Base-by-base conservation (phyloP, 1,139 yeast genomes). In the Kazachstania sp. region DNA sequence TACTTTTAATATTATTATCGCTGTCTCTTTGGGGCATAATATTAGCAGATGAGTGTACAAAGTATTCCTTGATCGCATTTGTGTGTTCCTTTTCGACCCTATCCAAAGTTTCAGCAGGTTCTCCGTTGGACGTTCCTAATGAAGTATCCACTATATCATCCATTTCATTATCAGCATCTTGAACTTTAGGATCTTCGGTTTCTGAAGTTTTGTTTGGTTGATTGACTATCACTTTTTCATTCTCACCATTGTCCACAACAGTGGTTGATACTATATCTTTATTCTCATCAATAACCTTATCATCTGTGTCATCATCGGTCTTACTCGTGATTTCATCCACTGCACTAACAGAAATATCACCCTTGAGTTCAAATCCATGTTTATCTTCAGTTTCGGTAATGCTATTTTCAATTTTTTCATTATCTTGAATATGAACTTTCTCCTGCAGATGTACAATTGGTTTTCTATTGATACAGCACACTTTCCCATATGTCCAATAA, bases 401-500 rank as follows among this genome's bases (percentile, higher is more conserved):
- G n/a, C n/a, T n/a, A n/a, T n/a, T n/a, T n/a, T n/a, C n/a, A n/a
- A n/a, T n/a, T n/a, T n/a, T n/a, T n/a, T n/a, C n/a, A n/a, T n/a
- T n/a, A n/a, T n/a, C n/a, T n/a, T n/a, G n/a, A n/a, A n/a, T n/a
- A n/a, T n/a, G n/a, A n/a, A n/a, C n/a, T n/a, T 11, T 36, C 29
- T 36, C 37, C 6, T 15, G n/a, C 19, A 37, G n/a, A 31, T 37
- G 29, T n/a, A n/a, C 32, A n/a, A 39, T 23, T 3, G 46, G 43
- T 41, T 37, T 57, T 45, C 37, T 46, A 47, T 72, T 78, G 12
- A 85, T 70, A 56, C 95, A 85, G 51, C 81, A 77, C 2, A 71
- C 74, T 56, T 79, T 80, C 1, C 96, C 97, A 55, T 75, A 76
- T 1, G 60, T 69, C 95, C 95, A 88, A 59, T 79, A 88, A 50